Base-by-base conservation (phyloP, 305 asterid genomes). In the Fraxinus greggii region DNA sequence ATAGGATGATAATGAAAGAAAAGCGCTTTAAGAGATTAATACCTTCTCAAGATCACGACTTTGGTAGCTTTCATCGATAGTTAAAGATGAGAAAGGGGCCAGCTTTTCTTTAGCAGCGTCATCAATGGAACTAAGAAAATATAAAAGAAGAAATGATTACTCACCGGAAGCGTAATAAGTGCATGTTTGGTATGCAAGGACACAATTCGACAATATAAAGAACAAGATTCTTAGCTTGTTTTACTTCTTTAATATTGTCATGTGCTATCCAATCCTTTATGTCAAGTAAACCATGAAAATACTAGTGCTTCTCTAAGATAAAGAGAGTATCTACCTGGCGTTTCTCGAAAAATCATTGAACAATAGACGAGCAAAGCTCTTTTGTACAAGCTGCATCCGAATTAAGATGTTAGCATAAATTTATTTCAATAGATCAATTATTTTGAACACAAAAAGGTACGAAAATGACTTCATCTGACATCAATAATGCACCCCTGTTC, bases 1-100 rank as follows among this genome's bases (percentile, higher is more conserved):
- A 26, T 10, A 67, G 19, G 7, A 65, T 9, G 33, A 24, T 28
- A 67, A 67, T 4, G 36, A 31, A 40, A 15, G 69, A 7, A 33
- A 17, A 67, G 36, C 9, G 1, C 19, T 83, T n/a, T 48, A 67
- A 67, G 26, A 54, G 48, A 40, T 84, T 40, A 77, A 9, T 72
- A 94, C 99, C 98, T 96, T 96, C 89, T 96, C 99, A 85, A 96
- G 99, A 87, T 96, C 99, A 42, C 99, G 99, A 87, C 92, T 96
- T 86, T 91, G 92, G 87, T 96, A 94, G 92, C 99, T 96, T 85
- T 96, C 99, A 1, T 94, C 98, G 15, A 85, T 86, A 32, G 86
- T 88, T 80, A 96, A 87, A 56, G 98, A 93, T 70, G 93, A 84
- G 83, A 92, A 94, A 33, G 97, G 92, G 73, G 92, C 84, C 42